Base-by-base conservation (phyloP, 768 basidiomycete genomes). In the Ephemerocybe angulata region DNA sequence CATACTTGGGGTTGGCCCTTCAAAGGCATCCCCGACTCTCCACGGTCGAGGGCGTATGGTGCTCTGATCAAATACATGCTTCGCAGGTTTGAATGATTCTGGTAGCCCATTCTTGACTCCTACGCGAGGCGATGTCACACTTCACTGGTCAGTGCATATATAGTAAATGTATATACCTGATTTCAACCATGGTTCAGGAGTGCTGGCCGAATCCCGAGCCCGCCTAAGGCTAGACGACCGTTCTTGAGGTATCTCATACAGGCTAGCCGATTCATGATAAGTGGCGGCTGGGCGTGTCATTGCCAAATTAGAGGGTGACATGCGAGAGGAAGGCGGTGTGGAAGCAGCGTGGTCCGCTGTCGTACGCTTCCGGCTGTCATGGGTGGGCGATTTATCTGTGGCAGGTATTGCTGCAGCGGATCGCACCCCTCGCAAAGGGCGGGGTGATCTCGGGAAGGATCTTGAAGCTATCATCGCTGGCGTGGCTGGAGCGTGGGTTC, bases 1-100 rank as follows among this genome's bases (percentile, higher is more conserved):
- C 58, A 59, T 62, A 53, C 64, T 58, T 60, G 63, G 47, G 61
- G 62, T 49, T 61, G 19, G 27, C 64, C 63, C 64, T 65, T 60
- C 63, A 62, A 27, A 63, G 64, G 38, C 62, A 48, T 42, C 53
- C 60, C 58, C 64, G 41, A 41, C 62, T 57, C 30, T 31, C 54
- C 54, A 55, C n/a, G 54, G 54, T 24, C 54, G 35, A 21, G 33
- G 51, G 25, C 28, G 54, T 22, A 38, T 41, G 12, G 38, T 31
- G 27, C 31, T 44, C 37, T 55, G 53, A 50, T 33, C 52, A 17
- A 25, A 48, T 3, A 53, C 57, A 27, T 31, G 49, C 38, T n/a
- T 61, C 29, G 30, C 49, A 6, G 54, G 54, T 12, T 49, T 22
- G 25, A 55, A 55, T 17, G 54, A 41, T 12, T 55, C 54, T 41